Evolutionary conservation across 805 yeast species (phyloP).

Genomic region (Zygotorulaspora danielsina): DNA sequence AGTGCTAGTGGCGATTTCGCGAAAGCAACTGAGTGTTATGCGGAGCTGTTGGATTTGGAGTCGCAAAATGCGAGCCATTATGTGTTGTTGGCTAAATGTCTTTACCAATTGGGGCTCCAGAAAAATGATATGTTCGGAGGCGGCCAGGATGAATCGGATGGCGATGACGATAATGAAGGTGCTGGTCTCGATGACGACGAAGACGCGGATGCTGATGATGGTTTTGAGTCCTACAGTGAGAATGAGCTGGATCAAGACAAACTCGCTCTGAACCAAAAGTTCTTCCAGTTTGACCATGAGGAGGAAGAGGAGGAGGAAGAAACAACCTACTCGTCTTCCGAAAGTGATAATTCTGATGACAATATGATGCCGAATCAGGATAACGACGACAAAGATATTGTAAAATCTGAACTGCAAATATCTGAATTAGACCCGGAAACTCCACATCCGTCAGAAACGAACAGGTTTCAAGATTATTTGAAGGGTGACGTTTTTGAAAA

Average conservation of each 20-base stretch:
- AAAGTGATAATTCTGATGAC: conserved; percentile 6
- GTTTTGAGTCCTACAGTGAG: conserved; percentile 25
- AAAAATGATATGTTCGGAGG: conserved; percentile 67
- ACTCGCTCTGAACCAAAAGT: conserved; percentile 9
- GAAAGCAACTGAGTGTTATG: conserved; percentile 63
- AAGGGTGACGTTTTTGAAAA: conserved; percentile 51
- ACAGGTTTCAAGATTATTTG: conserved; percentile 16
- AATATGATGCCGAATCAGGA: conserved; percentile 13
- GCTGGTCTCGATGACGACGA: conserved; percentile 27
- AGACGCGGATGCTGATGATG: conserved; percentile 17
- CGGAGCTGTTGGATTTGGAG: conserved; percentile 45
- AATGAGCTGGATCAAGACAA: conserved; percentile 55
- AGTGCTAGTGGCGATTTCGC: conserved; percentile 65
- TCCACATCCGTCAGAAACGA: too few species aligned
- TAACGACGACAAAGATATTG: conserved; percentile 5
- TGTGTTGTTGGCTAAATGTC: conserved; percentile 42
- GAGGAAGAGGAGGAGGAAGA: conserved; percentile 22
- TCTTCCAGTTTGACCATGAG: conserved; percentile 26
- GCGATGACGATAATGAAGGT: conserved; percentile 28
- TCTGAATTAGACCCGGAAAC: conserved; percentile 8
- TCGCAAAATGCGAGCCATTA: conserved; percentile 13
- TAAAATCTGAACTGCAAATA: neutral
- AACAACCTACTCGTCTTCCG: conserved; percentile 9
- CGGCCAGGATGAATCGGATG: conserved; percentile 28
- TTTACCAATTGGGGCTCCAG: conserved; percentile 71